A percentile compares a stretch with the other conserved stretches of the same genome.
These are phyloP conservation scores for Lentinula novae-zelandiae DNA, from an alignment of 1,284 basidiomycete species.

Conservation along the genomic window DNA sequence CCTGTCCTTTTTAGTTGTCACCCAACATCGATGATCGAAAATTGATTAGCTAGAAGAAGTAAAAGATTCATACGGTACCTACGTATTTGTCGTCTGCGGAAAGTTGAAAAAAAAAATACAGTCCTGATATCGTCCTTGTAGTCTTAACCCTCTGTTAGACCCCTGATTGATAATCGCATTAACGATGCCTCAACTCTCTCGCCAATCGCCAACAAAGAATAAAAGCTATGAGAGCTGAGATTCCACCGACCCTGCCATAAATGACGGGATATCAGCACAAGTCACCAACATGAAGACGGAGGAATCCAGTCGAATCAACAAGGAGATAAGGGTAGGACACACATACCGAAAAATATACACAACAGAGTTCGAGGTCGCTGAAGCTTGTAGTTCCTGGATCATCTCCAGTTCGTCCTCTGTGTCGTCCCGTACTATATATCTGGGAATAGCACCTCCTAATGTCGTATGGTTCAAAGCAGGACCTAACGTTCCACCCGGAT, in stretches of 20 bases:
- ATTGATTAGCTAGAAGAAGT: no score
- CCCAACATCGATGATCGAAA: no score
- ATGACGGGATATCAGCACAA: neutral
- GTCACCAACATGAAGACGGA: no score
- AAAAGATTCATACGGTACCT: no score
- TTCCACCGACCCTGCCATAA: slow-evolving; percentile 59
- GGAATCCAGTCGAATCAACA: neutral
- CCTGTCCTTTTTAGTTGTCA: no score
- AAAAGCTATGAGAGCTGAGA: slow-evolving; percentile 69
- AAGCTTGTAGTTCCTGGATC: slow-evolving; percentile 8
- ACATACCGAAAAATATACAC: slow-evolving; percentile 73
- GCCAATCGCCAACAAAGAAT: slow-evolving; percentile 66
- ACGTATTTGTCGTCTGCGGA: no score
- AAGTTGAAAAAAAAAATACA: no score
- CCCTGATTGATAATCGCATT: slow-evolving; percentile 1
- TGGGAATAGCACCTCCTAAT: neutral
- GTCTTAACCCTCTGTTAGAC: no score
- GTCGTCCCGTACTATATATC: neutral
- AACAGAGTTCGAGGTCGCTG: slow-evolving; percentile 54
- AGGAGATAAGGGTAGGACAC: no score
- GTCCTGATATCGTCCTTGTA: no score
- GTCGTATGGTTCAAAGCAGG: slow-evolving; percentile 21
- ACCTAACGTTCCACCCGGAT: slow-evolving; percentile 26
- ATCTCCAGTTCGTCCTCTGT: neutral
- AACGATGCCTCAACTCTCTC: slow-evolving; percentile 51